These are phyloP conservation scores for Nannizzia gypsea DNA, from an alignment of 2,329 filamentous ascomycete genomes.

Conservation along the genomic window DNA sequence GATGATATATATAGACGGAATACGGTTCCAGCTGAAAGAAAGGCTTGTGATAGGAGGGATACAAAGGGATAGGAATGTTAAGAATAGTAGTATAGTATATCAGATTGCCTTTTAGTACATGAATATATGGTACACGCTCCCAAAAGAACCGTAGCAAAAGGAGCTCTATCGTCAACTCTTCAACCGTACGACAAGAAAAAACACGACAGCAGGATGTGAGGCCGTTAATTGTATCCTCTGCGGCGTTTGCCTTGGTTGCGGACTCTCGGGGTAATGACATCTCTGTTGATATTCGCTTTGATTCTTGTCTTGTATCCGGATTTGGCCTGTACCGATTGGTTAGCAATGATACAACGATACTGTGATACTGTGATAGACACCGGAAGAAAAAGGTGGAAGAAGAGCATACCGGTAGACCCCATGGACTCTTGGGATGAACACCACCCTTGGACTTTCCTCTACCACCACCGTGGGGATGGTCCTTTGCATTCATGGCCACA, in stretches of 20 bases:
- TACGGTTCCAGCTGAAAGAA: too few species aligned
- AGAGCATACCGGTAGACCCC: slow-evolving; percentile 77
- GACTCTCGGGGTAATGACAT: slow-evolving; percentile 68
- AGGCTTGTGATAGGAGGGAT: not conserved
- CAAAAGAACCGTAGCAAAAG: not conserved
- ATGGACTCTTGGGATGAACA: slow-evolving; percentile 84
- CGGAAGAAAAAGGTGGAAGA: slow-evolving; percentile 2
- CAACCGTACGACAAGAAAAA: not conserved
- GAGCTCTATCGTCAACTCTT: not conserved
- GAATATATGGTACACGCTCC: slow-evolving; percentile 4
- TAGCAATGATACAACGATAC: not conserved
- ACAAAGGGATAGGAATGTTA: too few species aligned
- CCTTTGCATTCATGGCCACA: slow-evolving; percentile 97
- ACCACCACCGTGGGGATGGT: slow-evolving; percentile 98
- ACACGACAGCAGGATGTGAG: not conserved
- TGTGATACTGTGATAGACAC: slow-evolving; percentile 10
- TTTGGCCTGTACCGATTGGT: slow-evolving; percentile 34
- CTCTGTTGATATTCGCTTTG: slow-evolving; percentile 82
- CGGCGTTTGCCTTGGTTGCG: slow-evolving; percentile 85
- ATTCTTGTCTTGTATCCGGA: slow-evolving; percentile 73
- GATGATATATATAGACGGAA: not conserved
- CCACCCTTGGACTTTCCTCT: slow-evolving; percentile 99
- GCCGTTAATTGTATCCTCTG: slow-evolving; percentile 48
- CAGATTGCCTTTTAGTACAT: slow-evolving; percentile 1
- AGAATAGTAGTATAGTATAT: not conserved